A percentile compares a stretch with the other conserved stretches of the same genome.
These are phyloP conservation scores for Comarum palustre DNA, from an alignment of 306 rosid genomes.

Conservation along the genomic window DNA sequence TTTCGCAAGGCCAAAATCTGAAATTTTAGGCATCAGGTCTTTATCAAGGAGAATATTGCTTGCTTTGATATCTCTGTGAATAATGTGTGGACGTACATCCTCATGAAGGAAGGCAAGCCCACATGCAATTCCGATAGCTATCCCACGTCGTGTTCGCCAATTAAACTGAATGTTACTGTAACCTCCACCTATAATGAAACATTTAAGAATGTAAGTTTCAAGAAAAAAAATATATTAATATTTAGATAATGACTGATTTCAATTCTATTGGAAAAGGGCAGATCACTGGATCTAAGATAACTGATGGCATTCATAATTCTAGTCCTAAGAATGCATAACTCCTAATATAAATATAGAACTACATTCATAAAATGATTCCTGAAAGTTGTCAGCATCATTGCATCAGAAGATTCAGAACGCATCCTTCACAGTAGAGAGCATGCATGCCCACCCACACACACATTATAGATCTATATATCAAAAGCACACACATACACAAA, in stretches of 20 bases:
- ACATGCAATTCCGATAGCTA: slow-evolving; percentile 67
- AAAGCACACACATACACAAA: not conserved
- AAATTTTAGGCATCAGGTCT: slow-evolving; percentile 72
- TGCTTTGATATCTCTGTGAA: slow-evolving; percentile 96
- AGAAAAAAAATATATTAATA: not conserved
- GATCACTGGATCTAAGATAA: not conserved
- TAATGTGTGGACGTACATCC: slow-evolving; percentile 74
- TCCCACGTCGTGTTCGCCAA: slow-evolving; percentile 60
- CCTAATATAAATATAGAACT: not conserved
- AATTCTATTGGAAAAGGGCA: slow-evolving; percentile 1
- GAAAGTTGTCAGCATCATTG: not conserved
- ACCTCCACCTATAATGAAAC: slow-evolving; percentile 57
- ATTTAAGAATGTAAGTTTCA: slow-evolving; percentile 14
- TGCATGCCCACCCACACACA: not conserved
- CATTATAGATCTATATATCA: not conserved
- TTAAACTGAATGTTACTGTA: slow-evolving; percentile 44
- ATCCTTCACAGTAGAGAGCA: not conserved
- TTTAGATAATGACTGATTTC: not conserved
- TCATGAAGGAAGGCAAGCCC: slow-evolving; percentile 93
- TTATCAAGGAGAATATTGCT: slow-evolving; percentile 88
- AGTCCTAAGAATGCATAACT: not conserved
- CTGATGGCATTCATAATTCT: not conserved
- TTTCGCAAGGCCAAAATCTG: slow-evolving; percentile 97
- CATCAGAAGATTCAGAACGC: not conserved
- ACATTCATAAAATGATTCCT: not conserved